Conservation (phyloP, 495 filamentous ascomycete genomes). For the Penicillium turbatum region DNA sequence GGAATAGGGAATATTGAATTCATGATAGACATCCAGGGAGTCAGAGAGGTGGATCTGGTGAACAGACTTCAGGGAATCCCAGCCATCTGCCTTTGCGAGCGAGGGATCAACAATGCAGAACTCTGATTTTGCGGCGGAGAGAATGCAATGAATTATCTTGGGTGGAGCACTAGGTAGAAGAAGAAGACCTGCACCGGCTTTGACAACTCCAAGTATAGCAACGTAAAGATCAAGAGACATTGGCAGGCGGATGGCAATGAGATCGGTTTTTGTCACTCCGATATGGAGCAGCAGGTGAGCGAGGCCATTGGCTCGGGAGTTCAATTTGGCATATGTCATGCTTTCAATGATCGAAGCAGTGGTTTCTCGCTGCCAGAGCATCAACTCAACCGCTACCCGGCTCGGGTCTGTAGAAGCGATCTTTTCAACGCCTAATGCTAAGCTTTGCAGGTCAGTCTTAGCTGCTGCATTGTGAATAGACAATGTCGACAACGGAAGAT, state of each 20-base stretch:
- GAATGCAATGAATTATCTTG: slow-evolving; percentile 49
- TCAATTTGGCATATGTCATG: slow-evolving; percentile 60
- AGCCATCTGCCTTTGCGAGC: neutral
- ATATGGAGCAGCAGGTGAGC: slow-evolving; percentile 50
- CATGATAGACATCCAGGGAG: slow-evolving; percentile 23
- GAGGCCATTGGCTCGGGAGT: slow-evolving; percentile 58
- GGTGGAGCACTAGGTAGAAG: slow-evolving; percentile 60
- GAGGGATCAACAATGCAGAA: slow-evolving; percentile 42
- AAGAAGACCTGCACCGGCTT: slow-evolving; percentile 69
- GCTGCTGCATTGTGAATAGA: slow-evolving; percentile 52
- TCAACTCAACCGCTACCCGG: slow-evolving; percentile 57
- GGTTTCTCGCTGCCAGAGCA: slow-evolving; percentile 34
- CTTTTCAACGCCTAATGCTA: slow-evolving; percentile 53
- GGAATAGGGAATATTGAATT: slow-evolving; percentile 23
- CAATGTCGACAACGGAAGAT: slow-evolving; percentile 37
- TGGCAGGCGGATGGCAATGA: slow-evolving; percentile 66
- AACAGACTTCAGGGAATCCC: slow-evolving; percentile 17
- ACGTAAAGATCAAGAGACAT: slow-evolving; percentile 65
- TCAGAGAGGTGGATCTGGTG: slow-evolving; percentile 29
- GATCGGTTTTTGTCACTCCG: slow-evolving; percentile 44
- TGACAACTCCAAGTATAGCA: slow-evolving; percentile 65
- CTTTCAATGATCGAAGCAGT: slow-evolving; percentile 24
- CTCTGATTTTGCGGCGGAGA: slow-evolving; percentile 47
- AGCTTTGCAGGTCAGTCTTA: slow-evolving; percentile 13
- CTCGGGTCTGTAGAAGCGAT: slow-evolving; percentile 45